Base-by-base conservation (phyloP, 75 land plant species). In the Gnetum montanum region DNA sequence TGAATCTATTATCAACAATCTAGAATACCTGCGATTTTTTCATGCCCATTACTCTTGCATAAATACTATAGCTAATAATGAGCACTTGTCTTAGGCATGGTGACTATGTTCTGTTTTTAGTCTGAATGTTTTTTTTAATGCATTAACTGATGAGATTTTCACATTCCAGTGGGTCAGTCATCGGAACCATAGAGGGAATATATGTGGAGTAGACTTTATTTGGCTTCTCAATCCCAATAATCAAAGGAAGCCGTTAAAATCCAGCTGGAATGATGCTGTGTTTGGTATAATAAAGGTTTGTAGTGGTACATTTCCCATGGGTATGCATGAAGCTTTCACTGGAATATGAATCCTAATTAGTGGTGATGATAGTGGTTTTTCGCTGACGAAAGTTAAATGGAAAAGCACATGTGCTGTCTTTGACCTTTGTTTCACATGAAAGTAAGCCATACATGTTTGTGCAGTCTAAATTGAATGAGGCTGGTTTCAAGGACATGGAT, bases 151-250 rank as follows among this genome's bases (percentile, higher is more conserved):
- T 48, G 28, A 34, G 20, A 11, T 18, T 12, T 53, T 34, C 12
- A 24, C 29, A 37, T 59, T 1, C 24, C 66, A 86, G 91, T 90
- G 96, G 96, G 82, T 90, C 24, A 90, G 96, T 57, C 96, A 90
- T 59, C 73, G 81, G 6, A 90, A 90, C 50, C 96, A 90, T 66
- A 80, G 87, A 19, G 96, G 96, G 4, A 90, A 90, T 57, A 75
- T 90, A 4, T 90, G 96, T 75, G 96, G 96, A 7, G 96, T 90
- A 1, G 96, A 90, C 60, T 90, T 90, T 40, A 90, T 90, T 52
- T 90, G 96, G 96, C 75, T 90, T 66, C 75, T 76, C 6, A 86
- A 86, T 77, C 87, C 96, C n/a, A 70, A 70, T 46, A 75, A 70
- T 28, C 35, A 34, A 18, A n/a, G 72, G 18, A 74, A 76, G 45